Base-by-base conservation (phyloP, 164 flowering plant species). In the Amborella trichopoda region DNA sequence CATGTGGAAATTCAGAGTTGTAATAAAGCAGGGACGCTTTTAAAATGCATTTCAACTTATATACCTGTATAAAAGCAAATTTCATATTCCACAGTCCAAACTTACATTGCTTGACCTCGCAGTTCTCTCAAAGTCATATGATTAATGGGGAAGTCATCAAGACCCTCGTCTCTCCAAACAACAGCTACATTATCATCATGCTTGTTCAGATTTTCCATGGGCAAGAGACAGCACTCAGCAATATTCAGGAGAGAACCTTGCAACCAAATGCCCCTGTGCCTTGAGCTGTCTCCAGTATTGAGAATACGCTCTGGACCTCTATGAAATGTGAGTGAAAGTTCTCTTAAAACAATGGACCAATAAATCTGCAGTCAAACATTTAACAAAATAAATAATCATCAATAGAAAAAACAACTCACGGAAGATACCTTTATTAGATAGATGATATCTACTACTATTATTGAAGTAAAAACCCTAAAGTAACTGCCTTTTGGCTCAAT, bases 91-190 rank as follows among this genome's bases (percentile, higher is more conserved):
- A n/a, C n/a, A n/a, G n/a, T n/a, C n/a, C 26, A 26, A 59, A 30
- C 88, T 56, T 80, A 91, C 96, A 82, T 87, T 46, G 82, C 96
- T 84, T 78, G 79, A 38, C 77, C 72, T 26, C 95, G 67, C 23
- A 91, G 64, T 56, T 87, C 83, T 48, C 68, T 75, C 16, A 82
- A 28, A 12, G 88, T 81, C 76, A 84, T 47, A 16, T 34, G 49
- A 30, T 69, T 71, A 26, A 87, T 68, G 48, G 64, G 59, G 9
- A 52, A 61, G 56, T 80, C 78, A 55, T 78, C 93, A 44, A n/a
- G 40, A 17, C 74, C 77, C 68, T 91, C 96, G 34, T 82, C 80
- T 55, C 81, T 78, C 99, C 99, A 91, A 23, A 80, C 58, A 49
- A 87, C 40, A 12, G 81, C 95, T 48, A 74, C 24, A 53, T 68